Evolutionary conservation across 768 basidiomycete species (phyloP).

Genomic region (Boletus pseudo-olivaceus): DNA sequence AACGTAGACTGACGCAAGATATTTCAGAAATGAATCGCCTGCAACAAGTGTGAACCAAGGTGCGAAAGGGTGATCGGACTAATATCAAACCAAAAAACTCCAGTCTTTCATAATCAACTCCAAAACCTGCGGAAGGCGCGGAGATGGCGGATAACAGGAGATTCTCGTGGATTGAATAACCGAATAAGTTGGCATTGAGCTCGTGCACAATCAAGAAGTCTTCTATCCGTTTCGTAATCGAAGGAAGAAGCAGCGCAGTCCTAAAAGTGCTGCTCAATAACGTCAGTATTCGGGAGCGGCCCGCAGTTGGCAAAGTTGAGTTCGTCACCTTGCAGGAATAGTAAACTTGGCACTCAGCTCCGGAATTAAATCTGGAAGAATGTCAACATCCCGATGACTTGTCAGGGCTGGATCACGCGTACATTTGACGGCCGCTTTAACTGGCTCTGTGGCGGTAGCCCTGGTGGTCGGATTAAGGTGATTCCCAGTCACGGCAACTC

Average conservation of each 20-base stretch:
- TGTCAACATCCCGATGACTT: slow-evolving; percentile 26
- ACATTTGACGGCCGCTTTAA: slow-evolving; percentile 58
- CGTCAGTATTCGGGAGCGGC: slow-evolving; percentile 22
- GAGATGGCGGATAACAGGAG: slow-evolving; percentile 65
- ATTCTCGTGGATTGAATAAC: slow-evolving; percentile 56
- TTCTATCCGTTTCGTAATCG: slow-evolving; percentile 68
- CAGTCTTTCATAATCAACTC: slow-evolving; percentile 78
- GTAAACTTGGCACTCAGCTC: slow-evolving; percentile 73
- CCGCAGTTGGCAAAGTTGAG: slow-evolving; percentile 15
- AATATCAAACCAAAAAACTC: slow-evolving; percentile 67
- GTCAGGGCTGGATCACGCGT: slow-evolving; percentile 26
- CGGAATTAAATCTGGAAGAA: slow-evolving; percentile 69
- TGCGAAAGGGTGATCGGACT: slow-evolving; percentile 20
- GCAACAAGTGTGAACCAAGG: slow-evolving; percentile 8
- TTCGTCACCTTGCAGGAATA: slow-evolving; percentile 63
- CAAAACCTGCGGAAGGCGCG: slow-evolving; percentile 64
- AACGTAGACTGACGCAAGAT: slow-evolving; percentile 67
- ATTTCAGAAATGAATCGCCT: slow-evolving; percentile 85
- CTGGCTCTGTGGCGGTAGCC: slow-evolving; percentile 33
- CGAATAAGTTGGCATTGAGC: slow-evolving; percentile 66
- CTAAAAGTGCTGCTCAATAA: slow-evolving; percentile 53
- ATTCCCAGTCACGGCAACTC: slow-evolving; percentile 50
- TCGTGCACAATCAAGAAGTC: slow-evolving; percentile 74
- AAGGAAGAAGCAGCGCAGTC: slow-evolving; percentile 69
- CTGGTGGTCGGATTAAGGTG: slow-evolving; percentile 55